These are phyloP conservation scores for Solanum hybrid DNA, from an alignment of 305 asterid genomes.

Conservation along the genomic window DNA sequence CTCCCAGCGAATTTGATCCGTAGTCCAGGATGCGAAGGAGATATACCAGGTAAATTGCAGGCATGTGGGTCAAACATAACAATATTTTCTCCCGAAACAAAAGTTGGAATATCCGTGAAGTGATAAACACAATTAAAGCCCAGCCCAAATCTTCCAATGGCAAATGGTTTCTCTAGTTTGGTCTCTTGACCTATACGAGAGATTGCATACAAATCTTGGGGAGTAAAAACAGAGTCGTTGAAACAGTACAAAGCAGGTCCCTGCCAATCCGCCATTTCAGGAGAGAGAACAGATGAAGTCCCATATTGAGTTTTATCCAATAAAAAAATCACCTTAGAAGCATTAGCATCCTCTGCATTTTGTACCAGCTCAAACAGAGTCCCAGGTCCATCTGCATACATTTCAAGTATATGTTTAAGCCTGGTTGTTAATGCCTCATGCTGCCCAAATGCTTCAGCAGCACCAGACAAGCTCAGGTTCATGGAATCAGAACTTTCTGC, in stretches of 20 bases:
- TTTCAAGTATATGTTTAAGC: constrained; percentile 93
- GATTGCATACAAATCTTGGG: constrained; percentile 94
- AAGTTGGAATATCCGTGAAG: constrained; percentile 87
- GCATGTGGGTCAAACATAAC: constrained; percentile 99
- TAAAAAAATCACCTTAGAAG: constrained; percentile 73
- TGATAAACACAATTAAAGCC: constrained; percentile 95
- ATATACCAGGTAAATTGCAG: constrained; percentile 85
- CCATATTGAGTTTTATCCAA: constrained; percentile 94
- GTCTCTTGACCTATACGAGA: constrained; percentile 99
- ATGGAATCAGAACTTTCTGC: constrained; percentile 97
- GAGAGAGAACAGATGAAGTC: constrained; percentile 88
- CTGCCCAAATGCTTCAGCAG: constrained; percentile 99
- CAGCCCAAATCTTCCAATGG: constrained; percentile 96
- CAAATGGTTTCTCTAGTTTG: constrained; percentile 93
- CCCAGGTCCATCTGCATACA: constrained; percentile 98
- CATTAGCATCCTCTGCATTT: constrained; percentile 98
- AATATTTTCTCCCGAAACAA: constrained; percentile 94
- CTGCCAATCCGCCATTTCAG: constrained; percentile 99
- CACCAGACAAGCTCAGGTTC: constrained; percentile 96
- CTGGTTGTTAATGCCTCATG: constrained; percentile 96
- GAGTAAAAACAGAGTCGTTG: constrained; percentile 86
- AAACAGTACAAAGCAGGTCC: constrained; percentile 98
- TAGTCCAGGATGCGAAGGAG: constrained; percentile 96
- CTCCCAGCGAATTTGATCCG: constrained; percentile 77
- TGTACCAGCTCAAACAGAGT: constrained; percentile 92